phyloP scores from a whole-genome alignment of 2,329 filamentous ascomycete genomes.

The Cercospora beticola region DNA sequence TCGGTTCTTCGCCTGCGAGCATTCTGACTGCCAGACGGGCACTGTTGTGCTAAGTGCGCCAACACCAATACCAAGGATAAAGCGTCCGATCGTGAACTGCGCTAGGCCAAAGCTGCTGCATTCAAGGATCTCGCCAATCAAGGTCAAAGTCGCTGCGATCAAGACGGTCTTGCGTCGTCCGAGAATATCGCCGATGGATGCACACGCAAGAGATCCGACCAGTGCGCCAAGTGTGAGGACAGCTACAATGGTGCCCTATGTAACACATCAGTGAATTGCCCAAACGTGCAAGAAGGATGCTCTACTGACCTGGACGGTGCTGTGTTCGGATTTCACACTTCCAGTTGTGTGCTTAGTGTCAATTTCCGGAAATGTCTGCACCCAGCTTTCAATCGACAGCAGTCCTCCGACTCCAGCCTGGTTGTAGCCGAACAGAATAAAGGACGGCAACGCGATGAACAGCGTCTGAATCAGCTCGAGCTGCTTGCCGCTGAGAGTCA shows the following conservation, averaged over 20 bases:
- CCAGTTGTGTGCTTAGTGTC: conserved; percentile 46
- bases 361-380: conserved; percentile 51
- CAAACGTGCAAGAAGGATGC: background rate
- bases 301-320: conserved; percentile 42
- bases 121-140: conserved; percentile 48
- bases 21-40: conserved; percentile 50
- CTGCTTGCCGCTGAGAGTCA: conserved; percentile 27
- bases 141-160: conserved; percentile 41
- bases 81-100: conserved; percentile 49
- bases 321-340: conserved; percentile 45
- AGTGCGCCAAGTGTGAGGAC: conserved; percentile 50
- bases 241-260: conserved; percentile 43
- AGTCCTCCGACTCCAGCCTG: conserved; percentile 53
- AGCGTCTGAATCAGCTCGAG: conserved; percentile 35
- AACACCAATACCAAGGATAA: conserved; percentile 48
- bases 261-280: background rate
- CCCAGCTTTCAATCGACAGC: conserved; percentile 43
- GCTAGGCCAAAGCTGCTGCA: conserved; percentile 47
- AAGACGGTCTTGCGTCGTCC: conserved; percentile 50
- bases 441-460: conserved; percentile 44
- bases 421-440: conserved; percentile 55
- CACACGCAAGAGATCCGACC: conserved; percentile 48
- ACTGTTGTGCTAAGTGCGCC: conserved; percentile 48
- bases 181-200: conserved; percentile 47
- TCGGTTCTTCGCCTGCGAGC: conserved; percentile 41